Evolutionary conservation across 495 filamentous ascomycete species (phyloP).

Genomic region (Penicillium egyptiacum): DNA sequence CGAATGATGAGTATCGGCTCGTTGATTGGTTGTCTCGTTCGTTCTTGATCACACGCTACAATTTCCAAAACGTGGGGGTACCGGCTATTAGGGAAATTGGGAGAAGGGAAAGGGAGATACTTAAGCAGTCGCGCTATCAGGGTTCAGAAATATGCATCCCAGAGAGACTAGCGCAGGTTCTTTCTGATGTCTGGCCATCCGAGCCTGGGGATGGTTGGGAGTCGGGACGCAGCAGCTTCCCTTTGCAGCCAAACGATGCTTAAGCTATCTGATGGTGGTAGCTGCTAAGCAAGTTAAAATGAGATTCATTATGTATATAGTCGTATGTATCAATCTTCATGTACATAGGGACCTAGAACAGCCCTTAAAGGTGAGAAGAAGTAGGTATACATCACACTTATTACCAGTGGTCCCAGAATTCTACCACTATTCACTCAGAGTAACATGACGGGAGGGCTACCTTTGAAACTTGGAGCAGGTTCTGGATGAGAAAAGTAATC

Average conservation of each 20-base stretch:
- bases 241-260: not conserved
- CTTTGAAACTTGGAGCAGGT: too few species aligned
- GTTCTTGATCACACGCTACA: constrained; percentile 3
- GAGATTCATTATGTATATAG: too few species aligned
- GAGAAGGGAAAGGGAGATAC: not conserved
- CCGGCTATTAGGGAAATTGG: not conserved
- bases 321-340: too few species aligned
- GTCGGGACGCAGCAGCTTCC: not conserved
- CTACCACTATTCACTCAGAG: too few species aligned
- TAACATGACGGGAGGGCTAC: too few species aligned
- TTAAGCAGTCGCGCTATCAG: not conserved
- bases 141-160: not conserved
- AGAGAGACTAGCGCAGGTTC: not conserved
- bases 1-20: not conserved
- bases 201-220: not conserved
- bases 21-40: not conserved
- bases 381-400: too few species aligned
- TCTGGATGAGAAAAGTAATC: too few species aligned
- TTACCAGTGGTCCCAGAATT: too few species aligned
- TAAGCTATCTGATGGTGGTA: not conserved
- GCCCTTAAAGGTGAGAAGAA: too few species aligned
- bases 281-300: too few species aligned
- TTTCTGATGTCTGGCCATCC: not conserved
- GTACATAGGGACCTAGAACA: too few species aligned
- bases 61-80: not conserved